A percentile compares a stretch with the other conserved stretches of the same genome.
Evolutionary conservation across 2,329 filamentous ascomycete genomes (phyloP).

Genomic region (Alternaria novae-zelandiae): DNA sequence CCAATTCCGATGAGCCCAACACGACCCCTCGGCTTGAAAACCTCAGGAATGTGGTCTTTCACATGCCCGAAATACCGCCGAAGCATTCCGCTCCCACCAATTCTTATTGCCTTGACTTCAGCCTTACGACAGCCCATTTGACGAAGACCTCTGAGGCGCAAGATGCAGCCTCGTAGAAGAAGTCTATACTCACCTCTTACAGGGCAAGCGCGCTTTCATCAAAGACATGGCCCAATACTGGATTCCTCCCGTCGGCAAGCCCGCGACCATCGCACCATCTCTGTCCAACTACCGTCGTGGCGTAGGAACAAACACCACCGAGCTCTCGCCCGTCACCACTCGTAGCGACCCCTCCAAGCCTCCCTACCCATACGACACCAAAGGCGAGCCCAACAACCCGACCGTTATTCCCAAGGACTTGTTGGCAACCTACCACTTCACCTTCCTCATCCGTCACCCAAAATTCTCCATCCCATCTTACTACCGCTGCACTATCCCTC

Average conservation of each 20-base stretch:
- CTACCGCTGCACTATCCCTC: conserved; percentile 91
- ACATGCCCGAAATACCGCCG: not conserved
- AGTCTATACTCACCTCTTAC: conserved; percentile 27
- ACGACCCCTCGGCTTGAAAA: not conserved
- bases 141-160: not conserved
- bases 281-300: conserved; percentile 65
- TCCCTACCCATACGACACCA: conserved; percentile 66
- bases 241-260: conserved; percentile 73
- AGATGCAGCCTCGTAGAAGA: not conserved
- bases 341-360: conserved; percentile 35
- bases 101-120: not conserved
- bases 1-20: not conserved
- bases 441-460: conserved; percentile 97
- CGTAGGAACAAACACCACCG: conserved; percentile 60
- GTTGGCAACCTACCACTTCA: conserved; percentile 85
- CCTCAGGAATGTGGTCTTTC: not conserved
- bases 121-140: not conserved
- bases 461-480: conserved; percentile 89
- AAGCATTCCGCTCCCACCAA: not conserved
- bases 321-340: conserved; percentile 43
- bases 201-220: conserved; percentile 95
- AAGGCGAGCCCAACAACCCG: conserved; percentile 74
- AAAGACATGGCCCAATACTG: conserved; percentile 98
- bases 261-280: conserved; percentile 78
- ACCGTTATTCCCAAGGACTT: conserved; percentile 79